These are phyloP conservation scores for Colletotrichum eremochloae DNA, from an alignment of 2,329 filamentous ascomycete genomes.

Conservation along the genomic window DNA sequence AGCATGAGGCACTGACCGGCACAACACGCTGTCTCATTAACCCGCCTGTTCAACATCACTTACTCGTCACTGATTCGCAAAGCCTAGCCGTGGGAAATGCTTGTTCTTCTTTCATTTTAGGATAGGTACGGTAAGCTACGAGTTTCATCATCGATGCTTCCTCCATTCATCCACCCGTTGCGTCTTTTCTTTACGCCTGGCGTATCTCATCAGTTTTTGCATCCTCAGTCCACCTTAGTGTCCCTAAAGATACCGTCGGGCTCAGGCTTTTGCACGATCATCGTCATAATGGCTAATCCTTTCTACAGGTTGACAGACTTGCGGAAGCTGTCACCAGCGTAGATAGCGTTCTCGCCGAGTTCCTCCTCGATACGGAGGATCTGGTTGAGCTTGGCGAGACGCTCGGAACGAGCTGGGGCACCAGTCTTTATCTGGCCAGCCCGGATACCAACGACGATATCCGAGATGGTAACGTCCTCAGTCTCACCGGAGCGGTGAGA, in stretches of 20 bases:
- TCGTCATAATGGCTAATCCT: conserved; percentile 16
- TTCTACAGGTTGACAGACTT: conserved; percentile 86
- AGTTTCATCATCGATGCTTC: conserved; percentile 38
- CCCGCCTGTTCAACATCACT: too few species aligned
- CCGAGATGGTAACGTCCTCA: conserved; percentile 98
- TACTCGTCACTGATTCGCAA: not conserved
- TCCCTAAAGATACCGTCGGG: conserved; percentile 2
- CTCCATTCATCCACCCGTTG: conserved; percentile 27
- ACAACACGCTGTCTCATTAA: not conserved
- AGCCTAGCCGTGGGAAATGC: not conserved
- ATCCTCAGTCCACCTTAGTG: not conserved
- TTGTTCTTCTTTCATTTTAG: conserved; percentile 30
- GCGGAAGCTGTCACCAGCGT: conserved; percentile 93
- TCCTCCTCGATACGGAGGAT: conserved; percentile 99
- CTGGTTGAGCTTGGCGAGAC: conserved; percentile 99
- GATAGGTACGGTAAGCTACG: conserved; percentile 29
- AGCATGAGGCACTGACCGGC: not conserved
- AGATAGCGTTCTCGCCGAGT: conserved; percentile 91
- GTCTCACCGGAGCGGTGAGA: conserved; percentile 99
- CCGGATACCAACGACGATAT: conserved; percentile 97
- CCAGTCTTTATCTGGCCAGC: conserved; percentile 99
- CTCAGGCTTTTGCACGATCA: conserved; percentile 6
- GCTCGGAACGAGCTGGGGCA: conserved; percentile 95
- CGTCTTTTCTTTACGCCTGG: conserved; percentile 32
- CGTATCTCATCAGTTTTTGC: conserved; percentile 39